Conservation (phyloP, 2,329 filamentous ascomycete species). For the Chrysoporthe deuterocubensis region DNA sequence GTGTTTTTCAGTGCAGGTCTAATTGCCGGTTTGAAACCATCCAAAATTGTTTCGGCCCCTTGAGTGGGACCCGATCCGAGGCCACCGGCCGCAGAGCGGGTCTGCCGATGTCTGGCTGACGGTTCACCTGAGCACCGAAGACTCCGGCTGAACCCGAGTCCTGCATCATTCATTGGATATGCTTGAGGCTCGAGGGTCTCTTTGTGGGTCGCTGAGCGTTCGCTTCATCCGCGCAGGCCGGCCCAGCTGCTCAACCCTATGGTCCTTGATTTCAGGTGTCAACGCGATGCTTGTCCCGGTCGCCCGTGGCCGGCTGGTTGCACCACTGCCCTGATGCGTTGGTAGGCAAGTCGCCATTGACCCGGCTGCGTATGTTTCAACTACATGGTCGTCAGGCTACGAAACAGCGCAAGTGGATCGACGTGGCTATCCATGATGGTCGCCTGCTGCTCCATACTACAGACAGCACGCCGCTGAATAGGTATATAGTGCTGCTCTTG, state of each 20-base stretch:
- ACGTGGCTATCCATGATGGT: neutral
- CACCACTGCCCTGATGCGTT: neutral
- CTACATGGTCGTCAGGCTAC: neutral
- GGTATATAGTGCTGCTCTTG: neutral
- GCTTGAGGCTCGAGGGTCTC: neutral
- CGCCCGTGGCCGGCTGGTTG: neutral
- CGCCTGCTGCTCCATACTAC: neutral
- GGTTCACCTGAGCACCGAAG: neutral
- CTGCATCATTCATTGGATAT: neutral
- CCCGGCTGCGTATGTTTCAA: neutral
- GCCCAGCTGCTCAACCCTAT: neutral
- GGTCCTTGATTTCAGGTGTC: too few relatives aligned
- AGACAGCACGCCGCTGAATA: neutral
- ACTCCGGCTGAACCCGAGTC: neutral
- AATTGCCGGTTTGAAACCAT: conserved; percentile 6
- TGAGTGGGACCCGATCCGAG: neutral
- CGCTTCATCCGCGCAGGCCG: neutral
- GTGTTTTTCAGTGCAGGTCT: neutral
- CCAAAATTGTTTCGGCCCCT: conserved; percentile 1
- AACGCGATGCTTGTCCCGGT: neutral
- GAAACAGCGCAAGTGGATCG: neutral
- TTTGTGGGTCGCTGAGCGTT: neutral
- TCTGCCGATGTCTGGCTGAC: conserved; percentile 4
- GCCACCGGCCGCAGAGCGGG: neutral
- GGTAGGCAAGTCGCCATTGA: neutral